phyloP scores from a whole-genome alignment of 2,329 filamentous ascomycete species.

The Penicillium thymicola region DNA sequence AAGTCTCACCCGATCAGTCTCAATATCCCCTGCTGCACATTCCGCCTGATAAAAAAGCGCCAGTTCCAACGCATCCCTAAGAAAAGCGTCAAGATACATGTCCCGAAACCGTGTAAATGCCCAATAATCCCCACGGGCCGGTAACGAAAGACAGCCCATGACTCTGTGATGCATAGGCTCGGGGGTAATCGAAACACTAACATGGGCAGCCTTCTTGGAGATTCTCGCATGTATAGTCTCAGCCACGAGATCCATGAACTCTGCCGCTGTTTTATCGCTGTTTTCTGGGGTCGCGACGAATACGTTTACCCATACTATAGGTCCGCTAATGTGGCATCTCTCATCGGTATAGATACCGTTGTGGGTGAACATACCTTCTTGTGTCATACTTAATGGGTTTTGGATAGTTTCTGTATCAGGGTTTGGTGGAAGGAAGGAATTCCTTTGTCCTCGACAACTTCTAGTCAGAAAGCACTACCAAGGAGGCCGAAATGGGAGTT shows the following conservation, averaged over 20 bases:
- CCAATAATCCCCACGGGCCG: background rate
- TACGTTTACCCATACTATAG: conserved; percentile 1
- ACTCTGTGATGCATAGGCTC: conserved; percentile 1
- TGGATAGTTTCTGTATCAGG: background rate
- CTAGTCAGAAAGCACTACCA: too few relatives aligned
- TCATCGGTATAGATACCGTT: background rate
- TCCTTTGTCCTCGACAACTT: background rate
- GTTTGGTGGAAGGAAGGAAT: too few relatives aligned
- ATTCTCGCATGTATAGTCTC: background rate
- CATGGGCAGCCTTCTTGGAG: background rate
- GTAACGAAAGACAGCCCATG: background rate
- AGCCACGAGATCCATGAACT: background rate
- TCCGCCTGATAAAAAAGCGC: background rate
- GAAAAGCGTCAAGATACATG: background rate
- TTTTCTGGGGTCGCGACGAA: background rate
- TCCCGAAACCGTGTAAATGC: background rate
- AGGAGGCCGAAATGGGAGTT: background rate
- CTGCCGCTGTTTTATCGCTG: background rate
- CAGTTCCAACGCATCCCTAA: background rate
- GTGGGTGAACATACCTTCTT: background rate
- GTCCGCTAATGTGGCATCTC: background rate
- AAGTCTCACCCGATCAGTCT: background rate
- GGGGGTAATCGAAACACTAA: background rate
- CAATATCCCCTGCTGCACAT: background rate
- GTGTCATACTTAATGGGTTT: background rate